Conservation (phyloP, 352 stramenopile genomes). For the Peronosclerospora sorghi region DNA sequence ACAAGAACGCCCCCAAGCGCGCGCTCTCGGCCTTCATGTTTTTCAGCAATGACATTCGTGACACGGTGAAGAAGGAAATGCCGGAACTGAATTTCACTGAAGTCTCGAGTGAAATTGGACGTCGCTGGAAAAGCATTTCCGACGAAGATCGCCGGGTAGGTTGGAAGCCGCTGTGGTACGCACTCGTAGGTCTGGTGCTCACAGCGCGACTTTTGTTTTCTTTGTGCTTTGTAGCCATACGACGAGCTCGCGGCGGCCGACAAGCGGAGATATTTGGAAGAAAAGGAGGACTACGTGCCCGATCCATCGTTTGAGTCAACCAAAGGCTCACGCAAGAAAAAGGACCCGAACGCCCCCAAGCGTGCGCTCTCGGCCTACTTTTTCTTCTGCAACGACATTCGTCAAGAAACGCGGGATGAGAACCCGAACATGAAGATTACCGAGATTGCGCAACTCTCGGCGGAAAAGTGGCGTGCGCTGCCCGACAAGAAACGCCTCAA, state of each 20-base stretch:
- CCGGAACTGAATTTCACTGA: conserved; percentile 74
- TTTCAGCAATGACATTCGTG: conserved; percentile 84
- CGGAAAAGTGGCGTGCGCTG: conserved; percentile 80
- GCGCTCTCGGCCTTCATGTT: conserved; percentile 87
- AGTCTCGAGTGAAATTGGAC: conserved; percentile 81
- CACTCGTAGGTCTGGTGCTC: neutral
- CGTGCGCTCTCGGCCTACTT: conserved; percentile 90
- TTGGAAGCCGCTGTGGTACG: conserved; percentile 1
- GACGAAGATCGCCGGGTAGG: conserved; percentile 50
- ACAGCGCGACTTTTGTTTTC: neutral
- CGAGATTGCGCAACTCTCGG: conserved; percentile 70
- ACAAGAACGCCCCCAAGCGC: conserved; percentile 87
- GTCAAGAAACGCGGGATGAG: conserved; percentile 81
- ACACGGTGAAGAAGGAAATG: conserved; percentile 84
- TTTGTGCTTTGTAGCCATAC: conserved; percentile 43
- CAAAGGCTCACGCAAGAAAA: conserved; percentile 73
- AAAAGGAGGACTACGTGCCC: conserved; percentile 84
- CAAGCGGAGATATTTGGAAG: conserved; percentile 80
- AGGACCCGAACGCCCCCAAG: conserved; percentile 91
- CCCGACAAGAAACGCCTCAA: conserved; percentile 88
- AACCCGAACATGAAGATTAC: conserved; percentile 93
- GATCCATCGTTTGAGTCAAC: conserved; percentile 68
- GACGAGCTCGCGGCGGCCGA: conserved; percentile 74
- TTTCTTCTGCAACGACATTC: conserved; percentile 92
- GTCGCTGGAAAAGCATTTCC: conserved; percentile 69